phyloP scores from a whole-genome alignment of 805 yeast species.

The Cyberlindnera subsufficiens region DNA sequence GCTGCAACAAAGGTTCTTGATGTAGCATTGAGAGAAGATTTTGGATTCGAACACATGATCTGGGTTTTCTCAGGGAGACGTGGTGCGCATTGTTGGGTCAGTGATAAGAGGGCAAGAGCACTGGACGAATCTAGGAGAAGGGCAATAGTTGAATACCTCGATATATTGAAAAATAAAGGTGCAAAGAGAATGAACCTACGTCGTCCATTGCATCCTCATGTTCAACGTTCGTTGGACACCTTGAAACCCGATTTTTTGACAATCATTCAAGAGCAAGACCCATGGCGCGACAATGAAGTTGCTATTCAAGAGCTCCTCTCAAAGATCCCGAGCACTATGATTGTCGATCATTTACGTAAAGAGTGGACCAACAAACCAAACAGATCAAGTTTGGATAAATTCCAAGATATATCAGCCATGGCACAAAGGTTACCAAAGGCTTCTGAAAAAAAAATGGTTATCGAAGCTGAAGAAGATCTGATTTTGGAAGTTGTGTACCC shows the following conservation, averaged over 20 bases:
- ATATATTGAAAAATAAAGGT: constrained; percentile 55
- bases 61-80: constrained; percentile 99
- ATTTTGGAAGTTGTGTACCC: constrained; percentile 82
- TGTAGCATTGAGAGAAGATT: constrained; percentile 70
- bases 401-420: constrained; percentile 66
- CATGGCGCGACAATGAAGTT: constrained; percentile 61
- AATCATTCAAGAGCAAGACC: constrained; percentile 78
- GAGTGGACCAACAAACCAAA: constrained; percentile 55
- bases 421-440: constrained; percentile 37
- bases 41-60: constrained; percentile 78
- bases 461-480: constrained; percentile 75
- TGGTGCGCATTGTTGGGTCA: constrained; percentile 98
- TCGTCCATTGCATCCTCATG: constrained; percentile 88
- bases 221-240: constrained; percentile 66
- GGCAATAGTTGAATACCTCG: constrained; percentile 79
- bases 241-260: constrained; percentile 58
- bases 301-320: constrained; percentile 52
- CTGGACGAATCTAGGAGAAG: constrained; percentile 70
- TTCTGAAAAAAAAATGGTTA: constrained; percentile 41
- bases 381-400: constrained; percentile 56
- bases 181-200: constrained; percentile 46
- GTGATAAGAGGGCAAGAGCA: constrained; percentile 74
- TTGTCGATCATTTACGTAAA: constrained; percentile 45
- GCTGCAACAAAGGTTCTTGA: constrained; percentile 77
- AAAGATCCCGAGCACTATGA: constrained; percentile 50